Conservation (phyloP, 2,329 filamentous ascomycete species). For the Fusarium palustre region DNA sequence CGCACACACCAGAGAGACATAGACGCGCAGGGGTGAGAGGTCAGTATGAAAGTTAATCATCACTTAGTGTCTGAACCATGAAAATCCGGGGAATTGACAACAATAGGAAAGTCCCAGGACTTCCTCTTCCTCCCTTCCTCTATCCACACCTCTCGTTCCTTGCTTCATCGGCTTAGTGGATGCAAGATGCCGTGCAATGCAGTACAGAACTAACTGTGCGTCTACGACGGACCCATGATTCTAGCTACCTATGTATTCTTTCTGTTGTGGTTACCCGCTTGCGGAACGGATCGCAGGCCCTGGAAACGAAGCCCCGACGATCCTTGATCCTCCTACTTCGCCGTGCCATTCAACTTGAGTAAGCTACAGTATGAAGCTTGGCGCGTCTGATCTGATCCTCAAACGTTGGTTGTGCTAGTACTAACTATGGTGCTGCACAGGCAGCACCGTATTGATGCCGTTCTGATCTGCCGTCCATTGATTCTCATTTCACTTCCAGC, state of each 20-base stretch:
- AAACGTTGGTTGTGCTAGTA: not conserved
- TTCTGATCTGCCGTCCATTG: conserved; percentile 16
- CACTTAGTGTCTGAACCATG: conserved; percentile 18
- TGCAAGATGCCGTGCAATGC: conserved; percentile 12
- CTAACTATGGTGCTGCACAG: not conserved
- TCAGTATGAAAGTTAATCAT: conserved; percentile 20
- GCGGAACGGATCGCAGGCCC: conserved; percentile 33
- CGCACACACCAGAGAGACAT: not conserved
- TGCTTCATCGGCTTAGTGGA: conserved; percentile 31
- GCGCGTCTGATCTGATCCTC: conserved; percentile 6
- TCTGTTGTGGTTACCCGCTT: not conserved
- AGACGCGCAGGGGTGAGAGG: conserved; percentile 6
- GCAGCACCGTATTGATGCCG: not conserved
- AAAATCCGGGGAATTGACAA: conserved; percentile 41
- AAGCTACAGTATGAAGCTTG: conserved; percentile 7
- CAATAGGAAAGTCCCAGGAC: conserved; percentile 26
- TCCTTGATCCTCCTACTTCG: conserved; percentile 17
- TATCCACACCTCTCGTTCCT: conserved; percentile 27
- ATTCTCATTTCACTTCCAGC: conserved; percentile 4
- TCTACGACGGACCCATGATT: not conserved
- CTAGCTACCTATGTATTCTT: not conserved
- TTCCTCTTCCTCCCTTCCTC: not conserved
- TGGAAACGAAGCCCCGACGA: conserved; percentile 29
- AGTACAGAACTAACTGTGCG: not conserved
- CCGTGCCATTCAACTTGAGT: conserved; percentile 5